phyloP scores from a whole-genome alignment of 169 alveolate species.

The Plasmodium falciparum region DNA sequence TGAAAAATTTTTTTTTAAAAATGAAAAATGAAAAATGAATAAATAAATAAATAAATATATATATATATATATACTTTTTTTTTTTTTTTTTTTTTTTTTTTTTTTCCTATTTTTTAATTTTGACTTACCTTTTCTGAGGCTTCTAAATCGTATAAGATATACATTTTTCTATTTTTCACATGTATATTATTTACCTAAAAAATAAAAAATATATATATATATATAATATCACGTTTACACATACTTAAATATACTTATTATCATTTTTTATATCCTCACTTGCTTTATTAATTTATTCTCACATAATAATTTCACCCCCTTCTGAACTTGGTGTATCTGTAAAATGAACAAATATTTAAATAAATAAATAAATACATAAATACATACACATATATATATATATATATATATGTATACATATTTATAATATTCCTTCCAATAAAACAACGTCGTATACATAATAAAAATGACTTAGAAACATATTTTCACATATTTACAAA shows the following conservation, averaged over 20 bases:
- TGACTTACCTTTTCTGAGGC: slow-evolving; percentile 90
- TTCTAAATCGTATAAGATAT: slow-evolving; percentile 89
- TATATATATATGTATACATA: background rate
- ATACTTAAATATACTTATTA: background rate
- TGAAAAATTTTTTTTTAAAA: slow-evolving; percentile 18
- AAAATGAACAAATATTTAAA: slow-evolving; percentile 5
- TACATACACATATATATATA: slow-evolving; percentile 1
- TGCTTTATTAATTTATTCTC: slow-evolving; percentile 88
- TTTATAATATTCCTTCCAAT: background rate
- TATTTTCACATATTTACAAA: too few relatives aligned
- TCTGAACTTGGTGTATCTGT: slow-evolving; percentile 91
- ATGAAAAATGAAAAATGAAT: background rate
- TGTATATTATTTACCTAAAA: slow-evolving; percentile 89
- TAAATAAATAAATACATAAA: background rate
- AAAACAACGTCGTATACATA: too few relatives aligned
- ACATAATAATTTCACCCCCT: slow-evolving; percentile 89
- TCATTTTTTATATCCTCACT: slow-evolving; percentile 21
- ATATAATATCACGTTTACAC: too few relatives aligned
- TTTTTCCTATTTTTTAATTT: background rate
- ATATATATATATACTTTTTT: background rate
- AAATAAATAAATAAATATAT: background rate
- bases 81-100: background rate
- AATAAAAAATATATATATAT: background rate
- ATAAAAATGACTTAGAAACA: too few relatives aligned
- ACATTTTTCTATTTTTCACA: slow-evolving; percentile 92